Conservation (phyloP, 257 asterid species). For the Perilla frutescens region DNA sequence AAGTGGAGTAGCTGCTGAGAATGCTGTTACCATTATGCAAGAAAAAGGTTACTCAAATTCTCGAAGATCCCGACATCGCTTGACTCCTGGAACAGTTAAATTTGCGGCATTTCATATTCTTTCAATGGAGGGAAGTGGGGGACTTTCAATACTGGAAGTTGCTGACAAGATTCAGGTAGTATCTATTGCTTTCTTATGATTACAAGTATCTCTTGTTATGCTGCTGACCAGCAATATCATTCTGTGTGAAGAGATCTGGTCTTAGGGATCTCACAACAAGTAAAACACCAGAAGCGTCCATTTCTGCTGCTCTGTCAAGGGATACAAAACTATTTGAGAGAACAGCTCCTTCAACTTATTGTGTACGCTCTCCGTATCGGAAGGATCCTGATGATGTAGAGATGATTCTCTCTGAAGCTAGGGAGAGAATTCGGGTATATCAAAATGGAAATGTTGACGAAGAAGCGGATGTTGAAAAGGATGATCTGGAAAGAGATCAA, state of each 20-base stretch:
- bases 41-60: slow-evolving; percentile 78
- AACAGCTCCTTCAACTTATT: slow-evolving; percentile 94
- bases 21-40: slow-evolving; percentile 87
- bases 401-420: slow-evolving; percentile 65
- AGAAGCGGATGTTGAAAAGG: slow-evolving; percentile 73
- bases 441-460: slow-evolving; percentile 63
- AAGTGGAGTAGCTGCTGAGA: slow-evolving; percentile 87
- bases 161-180: slow-evolving; percentile 94
- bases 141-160: slow-evolving; percentile 79
- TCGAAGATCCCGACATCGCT: slow-evolving; percentile 82
- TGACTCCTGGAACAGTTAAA: slow-evolving; percentile 98
- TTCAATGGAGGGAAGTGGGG: slow-evolving; percentile 84
- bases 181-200: slow-evolving; percentile 12
- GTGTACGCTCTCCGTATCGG: slow-evolving; percentile 80
- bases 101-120: slow-evolving; percentile 91
- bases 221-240: slow-evolving; percentile 31
- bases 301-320: slow-evolving; percentile 93
- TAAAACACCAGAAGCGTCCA: slow-evolving; percentile 97
- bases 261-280: slow-evolving; percentile 95
- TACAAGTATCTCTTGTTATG: slow-evolving; percentile 28
- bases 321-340: slow-evolving; percentile 92
- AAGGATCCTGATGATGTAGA: slow-evolving; percentile 82
- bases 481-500: slow-evolving; percentile 70
- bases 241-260: slow-evolving; percentile 71
- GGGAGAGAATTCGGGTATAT: slow-evolving; percentile 64